phyloP scores from a whole-genome alignment of 108 stramenopile species.

The Conticribra weissflogii region DNA sequence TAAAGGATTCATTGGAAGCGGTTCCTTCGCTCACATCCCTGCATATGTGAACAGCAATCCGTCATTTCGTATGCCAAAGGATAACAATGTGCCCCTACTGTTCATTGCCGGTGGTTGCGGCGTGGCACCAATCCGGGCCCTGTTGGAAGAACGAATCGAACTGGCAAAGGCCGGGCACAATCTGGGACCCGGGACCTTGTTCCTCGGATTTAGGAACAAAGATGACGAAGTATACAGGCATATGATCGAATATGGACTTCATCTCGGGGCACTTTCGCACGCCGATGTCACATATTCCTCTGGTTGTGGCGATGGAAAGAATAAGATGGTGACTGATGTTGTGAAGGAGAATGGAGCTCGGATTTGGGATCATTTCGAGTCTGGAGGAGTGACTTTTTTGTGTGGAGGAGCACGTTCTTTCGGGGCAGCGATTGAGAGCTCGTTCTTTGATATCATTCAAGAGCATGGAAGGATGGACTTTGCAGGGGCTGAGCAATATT shows the following conservation, averaged over 20 bases:
- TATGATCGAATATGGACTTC: conserved; percentile 47
- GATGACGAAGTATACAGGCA: conserved; percentile 63
- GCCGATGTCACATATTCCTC: conserved; percentile 44
- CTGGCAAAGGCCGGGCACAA: conserved; percentile 3
- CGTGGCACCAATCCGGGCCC: conserved; percentile 70
- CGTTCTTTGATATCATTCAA: conserved; percentile 57
- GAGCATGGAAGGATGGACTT: conserved; percentile 51
- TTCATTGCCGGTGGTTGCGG: conserved; percentile 79
- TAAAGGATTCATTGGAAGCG: conserved; percentile 30
- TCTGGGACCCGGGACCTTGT: conserved; percentile 54
- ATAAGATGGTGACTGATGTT: conserved; percentile 51
- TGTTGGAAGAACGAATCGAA: conserved; percentile 68
- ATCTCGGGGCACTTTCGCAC: conserved; percentile 47
- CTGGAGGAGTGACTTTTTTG: conserved; percentile 59
- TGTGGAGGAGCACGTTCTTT: conserved; percentile 76
- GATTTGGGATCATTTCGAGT: conserved; percentile 50
- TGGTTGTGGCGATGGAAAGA: conserved; percentile 27
- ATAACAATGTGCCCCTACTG: conserved; percentile 52
- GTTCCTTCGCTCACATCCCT: conserved; percentile 28
- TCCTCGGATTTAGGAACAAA: conserved; percentile 65
- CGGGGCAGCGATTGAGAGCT: conserved; percentile 62
- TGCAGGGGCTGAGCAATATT: conserved; percentile 56
- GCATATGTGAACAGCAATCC: conserved; percentile 53
- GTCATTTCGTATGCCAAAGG: conserved; percentile 67
- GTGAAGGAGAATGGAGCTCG: conserved; percentile 31